phyloP scores from a whole-genome alignment of 2,329 filamentous ascomycete genomes.

The Ophiosphaerella herpotricha region DNA sequence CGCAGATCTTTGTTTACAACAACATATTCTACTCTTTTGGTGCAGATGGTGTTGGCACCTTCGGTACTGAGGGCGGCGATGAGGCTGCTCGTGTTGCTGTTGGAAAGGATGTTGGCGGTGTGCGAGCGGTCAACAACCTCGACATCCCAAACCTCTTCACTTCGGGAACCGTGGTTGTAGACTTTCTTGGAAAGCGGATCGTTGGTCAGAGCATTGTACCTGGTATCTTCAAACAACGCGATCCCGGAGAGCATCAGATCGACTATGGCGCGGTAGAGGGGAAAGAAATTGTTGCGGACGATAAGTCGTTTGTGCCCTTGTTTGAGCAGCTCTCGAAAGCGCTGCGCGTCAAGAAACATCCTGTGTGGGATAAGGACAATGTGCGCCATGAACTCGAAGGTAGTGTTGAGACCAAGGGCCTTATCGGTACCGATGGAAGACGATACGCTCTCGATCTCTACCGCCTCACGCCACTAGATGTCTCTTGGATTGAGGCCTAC shows the following conservation, averaged over 20 bases:
- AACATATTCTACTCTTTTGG: slow-evolving; percentile 99
- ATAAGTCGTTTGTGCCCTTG: slow-evolving; percentile 79
- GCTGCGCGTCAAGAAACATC: slow-evolving; percentile 88
- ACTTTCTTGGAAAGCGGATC: slow-evolving; percentile 95
- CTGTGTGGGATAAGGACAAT: slow-evolving; percentile 96
- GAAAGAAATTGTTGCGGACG: slow-evolving; percentile 90
- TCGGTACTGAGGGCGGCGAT: slow-evolving; percentile 93
- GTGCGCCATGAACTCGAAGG: slow-evolving; percentile 89
- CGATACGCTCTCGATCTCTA: slow-evolving; percentile 99
- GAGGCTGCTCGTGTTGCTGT: slow-evolving; percentile 95
- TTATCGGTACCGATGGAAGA: slow-evolving; percentile 93
- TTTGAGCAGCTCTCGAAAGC: slow-evolving; percentile 92
- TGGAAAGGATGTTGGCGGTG: slow-evolving; percentile 93
- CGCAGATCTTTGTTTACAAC: slow-evolving; percentile 99
- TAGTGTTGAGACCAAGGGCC: slow-evolving; percentile 95
- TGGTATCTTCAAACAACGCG: slow-evolving; percentile 98
- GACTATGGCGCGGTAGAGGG: slow-evolving; percentile 98
- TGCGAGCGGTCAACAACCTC: slow-evolving; percentile 93
- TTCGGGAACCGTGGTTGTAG: slow-evolving; percentile 92
- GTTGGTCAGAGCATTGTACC: slow-evolving; percentile 98
- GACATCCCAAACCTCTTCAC: slow-evolving; percentile 95
- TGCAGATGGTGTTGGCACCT: slow-evolving; percentile 95
- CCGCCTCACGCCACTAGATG: slow-evolving; percentile 88
- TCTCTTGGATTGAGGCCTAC: slow-evolving; percentile 84
- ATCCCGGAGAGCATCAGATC: slow-evolving; percentile 97